Base-by-base conservation (phyloP, 352 stramenopile genomes). In the Phytophthora brassicae region DNA sequence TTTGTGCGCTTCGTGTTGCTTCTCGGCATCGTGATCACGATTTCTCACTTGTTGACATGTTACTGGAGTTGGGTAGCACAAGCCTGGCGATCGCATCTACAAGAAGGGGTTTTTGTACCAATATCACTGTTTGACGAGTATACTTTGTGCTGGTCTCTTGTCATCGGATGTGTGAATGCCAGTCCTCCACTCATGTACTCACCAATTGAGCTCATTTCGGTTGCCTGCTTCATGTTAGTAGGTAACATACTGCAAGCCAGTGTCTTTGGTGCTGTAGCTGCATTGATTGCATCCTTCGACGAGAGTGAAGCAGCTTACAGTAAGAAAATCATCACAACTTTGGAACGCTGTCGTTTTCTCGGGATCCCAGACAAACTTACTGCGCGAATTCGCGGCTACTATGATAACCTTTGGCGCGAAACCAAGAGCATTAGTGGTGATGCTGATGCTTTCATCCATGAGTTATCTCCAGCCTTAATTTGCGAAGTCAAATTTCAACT, bases 401-500 rank as follows among this genome's bases (percentile, higher is more conserved):
- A 86, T 42, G 78, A 88, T 41, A 76, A 86, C 45, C 38, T 88
- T 3, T 88, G 82, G 47, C 71, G 75, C 12, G 78, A 88, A 44
- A 88, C 76, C 3, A 81, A 81, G 42, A 86, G 74, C 20, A 53
- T 83, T 12, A 83, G 64, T 23, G 47, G 60, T 3, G 78, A 88
- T 19, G 78, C 74, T 16, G 77, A 89, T 57, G 49, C 75, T 14
- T 89, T 89, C 38, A 89, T 89, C 62, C 83, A 81, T 53, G 80
- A 89, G 47, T 47, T 89, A n/a, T 88, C 77, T 6, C 77, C 76
- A 0, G 75, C 80, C 9, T 60, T 89, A 20, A 76, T 84, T 26
- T 85, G 77, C 49, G 81, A 90, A 46, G 62, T 90, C 59, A 90
- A 87, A 45, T 88, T 89, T 50, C 76, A 90, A 38, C 47, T 90